Percentiles rank a stretch among this genome's conserved stretches.
Evolutionary conservation across 306 rosid genomes (phyloP).

Genomic region (Casuarina equisetifolia): DNA sequence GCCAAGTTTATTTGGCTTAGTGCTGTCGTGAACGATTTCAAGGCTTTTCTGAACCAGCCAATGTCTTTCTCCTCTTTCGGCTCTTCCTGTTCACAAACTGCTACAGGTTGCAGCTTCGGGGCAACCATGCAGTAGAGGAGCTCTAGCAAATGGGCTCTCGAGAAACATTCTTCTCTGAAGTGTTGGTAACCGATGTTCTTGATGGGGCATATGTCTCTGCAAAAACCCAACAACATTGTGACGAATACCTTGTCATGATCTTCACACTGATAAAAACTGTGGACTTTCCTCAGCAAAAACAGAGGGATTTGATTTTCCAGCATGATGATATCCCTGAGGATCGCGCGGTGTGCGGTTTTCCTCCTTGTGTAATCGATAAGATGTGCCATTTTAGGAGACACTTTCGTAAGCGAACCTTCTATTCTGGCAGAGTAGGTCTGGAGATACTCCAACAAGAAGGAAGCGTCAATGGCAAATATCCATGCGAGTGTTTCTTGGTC

Average conservation of each 20-base stretch:
- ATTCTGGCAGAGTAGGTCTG: background rate
- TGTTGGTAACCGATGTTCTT: background rate
- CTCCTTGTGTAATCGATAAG: background rate
- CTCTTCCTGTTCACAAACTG: background rate
- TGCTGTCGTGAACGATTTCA: background rate
- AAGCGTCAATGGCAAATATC: constrained; percentile 13
- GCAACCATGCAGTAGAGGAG: constrained; percentile 7
- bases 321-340: constrained; percentile 18
- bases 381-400: background rate
- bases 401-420: background rate
- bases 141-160: constrained; percentile 11
- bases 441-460: constrained; percentile 15
- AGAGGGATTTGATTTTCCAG: constrained; percentile 21
- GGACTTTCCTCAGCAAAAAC: constrained; percentile 4
- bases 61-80: background rate
- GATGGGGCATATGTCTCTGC: background rate
- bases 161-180: background rate
- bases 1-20: background rate
- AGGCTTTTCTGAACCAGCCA: background rate
- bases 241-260: background rate
- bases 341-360: background rate
- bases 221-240: constrained; percentile 1
- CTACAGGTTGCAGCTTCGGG: background rate
- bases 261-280: background rate
- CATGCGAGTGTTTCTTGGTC: constrained; percentile 1